Evolutionary conservation across 2,329 filamentous ascomycete species (phyloP).

Genomic region (Botryotinia narcissicola): DNA sequence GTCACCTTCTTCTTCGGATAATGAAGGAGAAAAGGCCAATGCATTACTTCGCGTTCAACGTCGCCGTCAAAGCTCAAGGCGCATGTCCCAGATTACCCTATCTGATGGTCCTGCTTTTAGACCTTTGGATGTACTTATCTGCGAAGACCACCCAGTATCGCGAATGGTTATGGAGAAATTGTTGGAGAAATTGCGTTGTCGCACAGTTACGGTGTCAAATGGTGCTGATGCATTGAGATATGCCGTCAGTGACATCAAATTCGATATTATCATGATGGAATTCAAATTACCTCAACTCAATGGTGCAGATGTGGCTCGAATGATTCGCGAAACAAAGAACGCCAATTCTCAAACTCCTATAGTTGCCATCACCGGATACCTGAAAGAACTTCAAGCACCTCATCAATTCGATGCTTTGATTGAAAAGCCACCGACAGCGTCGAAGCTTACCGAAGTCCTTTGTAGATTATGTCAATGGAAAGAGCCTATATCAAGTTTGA

Average conservation of each 20-base stretch:
- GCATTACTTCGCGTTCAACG: conserved; percentile 88
- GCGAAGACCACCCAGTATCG: conserved; percentile 95
- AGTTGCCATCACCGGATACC: conserved; percentile 91
- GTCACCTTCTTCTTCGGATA: conserved; percentile 96
- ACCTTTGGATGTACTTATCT: conserved; percentile 90
- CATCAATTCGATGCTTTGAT: conserved; percentile 96
- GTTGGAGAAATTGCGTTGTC: conserved; percentile 89
- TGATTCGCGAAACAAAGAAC: conserved; percentile 97
- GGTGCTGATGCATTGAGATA: conserved; percentile 90
- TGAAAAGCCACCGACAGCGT: conserved; percentile 92
- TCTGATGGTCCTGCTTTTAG: conserved; percentile 83
- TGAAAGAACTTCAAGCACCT: conserved; percentile 93
- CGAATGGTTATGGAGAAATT: conserved; percentile 98
- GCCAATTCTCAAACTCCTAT: conserved; percentile 93
- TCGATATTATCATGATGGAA: conserved; percentile 98
- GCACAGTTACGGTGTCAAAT: conserved; percentile 87
- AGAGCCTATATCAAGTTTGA: conserved; percentile 56
- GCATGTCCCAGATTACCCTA: conserved; percentile 86
- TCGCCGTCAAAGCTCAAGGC: conserved; percentile 90
- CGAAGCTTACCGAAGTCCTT: conserved; percentile 85
- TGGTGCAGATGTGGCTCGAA: conserved; percentile 90
- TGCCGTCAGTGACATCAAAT: conserved; percentile 95
- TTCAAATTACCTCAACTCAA: conserved; percentile 94
- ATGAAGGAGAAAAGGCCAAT: conserved; percentile 89
- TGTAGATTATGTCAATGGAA: conserved; percentile 92